These are phyloP conservation scores for Mycotypha africana DNA, from an alignment of 371 early-diverging fungal genomes.

Conservation along the genomic window DNA sequence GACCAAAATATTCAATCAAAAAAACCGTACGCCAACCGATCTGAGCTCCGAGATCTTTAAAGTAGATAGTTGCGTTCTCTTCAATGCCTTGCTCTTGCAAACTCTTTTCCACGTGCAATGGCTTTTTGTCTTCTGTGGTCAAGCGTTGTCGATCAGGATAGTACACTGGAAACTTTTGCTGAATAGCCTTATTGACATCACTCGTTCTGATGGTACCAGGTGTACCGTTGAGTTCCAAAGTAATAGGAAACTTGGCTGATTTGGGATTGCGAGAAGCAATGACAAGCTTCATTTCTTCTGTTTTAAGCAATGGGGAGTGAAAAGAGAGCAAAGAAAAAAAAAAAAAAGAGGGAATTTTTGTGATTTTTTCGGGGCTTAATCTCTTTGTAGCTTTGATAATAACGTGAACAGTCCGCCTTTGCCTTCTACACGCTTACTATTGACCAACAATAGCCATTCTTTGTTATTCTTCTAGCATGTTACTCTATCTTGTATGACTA, in stretches of 20 bases:
- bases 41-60: conserved; percentile 95
- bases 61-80: conserved; percentile 58
- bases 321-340: conserved; percentile 1
- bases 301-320: no score
- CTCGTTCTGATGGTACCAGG: conserved; percentile 15
- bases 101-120: conserved; percentile 53
- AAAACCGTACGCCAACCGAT: conserved; percentile 94
- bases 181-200: conserved; percentile 42
- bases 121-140: conserved; percentile 51
- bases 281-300: conserved; percentile 37
- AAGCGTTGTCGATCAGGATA: conserved; percentile 76
- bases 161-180: conserved; percentile 55
- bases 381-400: no score
- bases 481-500: no score
- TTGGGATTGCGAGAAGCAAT: conserved; percentile 41
- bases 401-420: no score
- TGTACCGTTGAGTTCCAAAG: conserved; percentile 52
- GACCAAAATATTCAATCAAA: conserved; percentile 91
- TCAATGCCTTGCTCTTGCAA: conserved; percentile 54
- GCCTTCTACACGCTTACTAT: no score
- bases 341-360: no score
- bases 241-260: conserved; percentile 49
- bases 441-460: no score
- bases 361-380: no score
- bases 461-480: no score